Evolutionary conservation across 306 rosid species (phyloP), one percentile per base, ranked within the genome.

Genomic region (Pyrus pyrifolia): DNA sequence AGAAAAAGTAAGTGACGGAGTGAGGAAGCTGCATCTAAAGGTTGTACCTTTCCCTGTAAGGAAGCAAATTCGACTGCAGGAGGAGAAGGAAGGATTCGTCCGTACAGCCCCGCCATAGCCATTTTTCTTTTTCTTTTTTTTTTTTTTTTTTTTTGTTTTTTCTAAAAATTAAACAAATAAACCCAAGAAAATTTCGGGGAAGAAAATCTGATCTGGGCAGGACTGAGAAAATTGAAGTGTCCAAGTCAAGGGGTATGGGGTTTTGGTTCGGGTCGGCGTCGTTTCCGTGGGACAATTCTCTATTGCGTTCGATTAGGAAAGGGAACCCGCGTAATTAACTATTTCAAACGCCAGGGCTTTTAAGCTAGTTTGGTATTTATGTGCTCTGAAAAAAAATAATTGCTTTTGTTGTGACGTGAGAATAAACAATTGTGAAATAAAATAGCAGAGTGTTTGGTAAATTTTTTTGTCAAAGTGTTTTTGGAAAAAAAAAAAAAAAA

Each of bases 51-150:
- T 76, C 98, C 98, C 53, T 86, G 83, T 14, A 87, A 72, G 17
- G 98, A 91, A 80, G 93, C 92, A 73, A 91, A 91, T 12, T 94
- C 98, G 19, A 94, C 83, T 2, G 97, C 96, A 2, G 98, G 98
- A 42, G 98, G 98, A 11, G 86, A 94, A 71, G 97, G 85, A 83
- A 94, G 97, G 67, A 86, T 61, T 35, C 97, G 96, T 58, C 98
- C 76, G 67, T 91, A 93, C 76, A 93, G 72, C 33, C 98, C 98
- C n/a, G 96, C 98, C 93, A 79, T 83, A 23, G 98, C 97, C 98
- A 93, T 93, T 78, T 45, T 73, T 11, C 42, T 25, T 25, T 1
- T 25, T 25, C 25, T 25, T 25, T 25, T 25, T 25, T 25, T 25
- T 23, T 23, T 23, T 23, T 23, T 23, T 23, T 25, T 25, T 25